phyloP scores from a whole-genome alignment of 805 yeast species.

The Candida adriatica region DNA sequence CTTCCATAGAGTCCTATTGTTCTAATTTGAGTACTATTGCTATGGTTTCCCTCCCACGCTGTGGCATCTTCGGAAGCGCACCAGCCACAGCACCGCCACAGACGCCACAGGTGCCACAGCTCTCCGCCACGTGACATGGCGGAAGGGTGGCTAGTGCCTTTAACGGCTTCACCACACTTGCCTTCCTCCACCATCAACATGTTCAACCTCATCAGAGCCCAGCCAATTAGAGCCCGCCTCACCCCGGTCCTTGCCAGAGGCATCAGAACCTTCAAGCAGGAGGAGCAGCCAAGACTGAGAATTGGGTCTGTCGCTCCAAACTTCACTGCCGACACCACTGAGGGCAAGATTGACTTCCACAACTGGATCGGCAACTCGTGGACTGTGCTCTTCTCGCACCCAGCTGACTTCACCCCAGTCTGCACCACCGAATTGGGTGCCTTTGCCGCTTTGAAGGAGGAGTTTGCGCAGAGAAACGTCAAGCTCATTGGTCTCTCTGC shows the following conservation, averaged over 20 bases:
- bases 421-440: conserved; percentile 97
- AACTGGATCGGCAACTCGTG: conserved; percentile 80
- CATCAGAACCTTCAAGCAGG: conserved; percentile 42
- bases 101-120: no score
- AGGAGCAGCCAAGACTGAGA: conserved; percentile 58
- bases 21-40: no score
- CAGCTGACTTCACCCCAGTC: conserved; percentile 95
- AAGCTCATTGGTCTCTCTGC: conserved; percentile 89
- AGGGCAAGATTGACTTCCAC: conserved; percentile 82
- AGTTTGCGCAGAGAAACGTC: conserved; percentile 76
- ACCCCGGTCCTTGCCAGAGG: conserved; percentile 26
- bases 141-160: no score
- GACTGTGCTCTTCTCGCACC: conserved; percentile 88
- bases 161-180: no score
- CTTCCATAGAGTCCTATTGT: no score
- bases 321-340: conserved; percentile 75
- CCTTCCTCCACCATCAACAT: no score
- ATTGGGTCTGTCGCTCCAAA: conserved; percentile 85
- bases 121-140: no score
- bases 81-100: no score
- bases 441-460: conserved; percentile 82
- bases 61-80: no score
- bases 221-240: no score
- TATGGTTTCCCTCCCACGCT: no score
- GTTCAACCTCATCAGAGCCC: no score